Percentiles rank a stretch among this genome's conserved stretches.
These are phyloP conservation scores for Cladosporium oxysporum DNA, from an alignment of 2,329 filamentous ascomycete genomes.

Conservation along the genomic window DNA sequence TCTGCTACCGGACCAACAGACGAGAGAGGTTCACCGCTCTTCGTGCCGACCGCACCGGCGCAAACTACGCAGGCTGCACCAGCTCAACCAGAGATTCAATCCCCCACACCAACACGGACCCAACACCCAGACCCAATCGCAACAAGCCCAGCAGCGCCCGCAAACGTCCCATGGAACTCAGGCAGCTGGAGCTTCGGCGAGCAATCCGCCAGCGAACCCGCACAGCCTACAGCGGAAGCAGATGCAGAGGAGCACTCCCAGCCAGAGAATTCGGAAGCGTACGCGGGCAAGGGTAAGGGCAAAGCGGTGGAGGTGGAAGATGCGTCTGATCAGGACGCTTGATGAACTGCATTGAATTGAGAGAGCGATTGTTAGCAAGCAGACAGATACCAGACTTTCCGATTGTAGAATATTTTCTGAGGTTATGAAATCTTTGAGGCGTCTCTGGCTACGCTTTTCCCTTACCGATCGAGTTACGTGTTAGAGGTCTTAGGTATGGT, in stretches of 20 bases:
- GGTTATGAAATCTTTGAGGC: not conserved
- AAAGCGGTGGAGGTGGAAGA: constrained; percentile 46
- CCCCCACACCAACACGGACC: not conserved
- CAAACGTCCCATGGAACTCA: constrained; percentile 19
- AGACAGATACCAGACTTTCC: not conserved
- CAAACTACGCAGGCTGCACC: not conserved
- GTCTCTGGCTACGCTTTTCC: not conserved
- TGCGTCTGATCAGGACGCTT: constrained; percentile 32
- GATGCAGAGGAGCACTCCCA: constrained; percentile 8
- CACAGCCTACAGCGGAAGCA: not conserved
- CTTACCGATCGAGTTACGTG: too few species aligned
- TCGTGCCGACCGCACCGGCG: constrained; percentile 26
- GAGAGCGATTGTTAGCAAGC: not conserved
- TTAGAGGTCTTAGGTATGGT: too few species aligned
- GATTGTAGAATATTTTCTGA: not conserved
- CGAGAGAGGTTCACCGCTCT: constrained; percentile 33
- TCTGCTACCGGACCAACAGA: constrained; percentile 28
- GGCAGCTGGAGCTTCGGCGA: constrained; percentile 26
- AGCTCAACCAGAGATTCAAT: constrained; percentile 6
- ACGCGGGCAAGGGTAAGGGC: constrained; percentile 31
- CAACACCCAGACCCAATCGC: not conserved
- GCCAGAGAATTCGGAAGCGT: not conserved
- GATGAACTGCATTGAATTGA: not conserved
- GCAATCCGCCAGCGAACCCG: not conserved
- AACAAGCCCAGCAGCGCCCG: constrained; percentile 1